Percentiles rank a stretch among this genome's conserved stretches.
phyloP scores from a whole-genome alignment of 306 rosid species.

The Carpinus viminea region DNA sequence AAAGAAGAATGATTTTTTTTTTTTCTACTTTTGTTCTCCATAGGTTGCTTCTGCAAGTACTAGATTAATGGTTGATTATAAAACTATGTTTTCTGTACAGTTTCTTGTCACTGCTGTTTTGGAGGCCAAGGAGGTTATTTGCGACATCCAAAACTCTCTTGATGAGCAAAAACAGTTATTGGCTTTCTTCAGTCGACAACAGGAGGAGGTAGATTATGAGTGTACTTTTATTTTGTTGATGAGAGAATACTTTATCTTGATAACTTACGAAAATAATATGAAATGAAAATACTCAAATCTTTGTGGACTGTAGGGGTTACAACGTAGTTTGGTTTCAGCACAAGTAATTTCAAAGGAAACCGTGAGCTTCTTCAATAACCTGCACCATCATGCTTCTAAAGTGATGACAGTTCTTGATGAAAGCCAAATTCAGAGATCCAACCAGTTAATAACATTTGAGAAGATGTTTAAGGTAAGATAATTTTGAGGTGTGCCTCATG shows the following conservation, averaged over 20 bases:
- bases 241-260: not conserved
- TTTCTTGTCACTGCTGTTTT: conserved; percentile 61
- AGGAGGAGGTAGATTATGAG: conserved; percentile 59
- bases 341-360: conserved; percentile 66
- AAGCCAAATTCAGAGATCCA: conserved; percentile 51
- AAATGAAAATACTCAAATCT: conserved; percentile 24
- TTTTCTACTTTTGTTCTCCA: not conserved
- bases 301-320: conserved; percentile 57
- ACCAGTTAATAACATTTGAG: conserved; percentile 64
- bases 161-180: conserved; percentile 69
- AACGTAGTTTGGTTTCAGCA: conserved; percentile 59
- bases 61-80: conserved; percentile 8
- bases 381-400: conserved; percentile 54
- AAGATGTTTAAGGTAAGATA: conserved; percentile 72
- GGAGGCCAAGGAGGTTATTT: conserved; percentile 68
- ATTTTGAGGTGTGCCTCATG: not conserved
- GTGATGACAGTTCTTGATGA: conserved; percentile 60
- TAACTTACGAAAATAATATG: not conserved
- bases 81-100: conserved; percentile 40
- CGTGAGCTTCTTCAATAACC: conserved; percentile 54
- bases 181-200: conserved; percentile 59
- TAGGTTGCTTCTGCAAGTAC: not conserved
- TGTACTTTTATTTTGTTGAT: conserved; percentile 13
- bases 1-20: not conserved
- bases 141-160: conserved; percentile 62